Conservation (phyloP, 2,329 filamentous ascomycete genomes). For the Arthroderma sp. region DNA sequence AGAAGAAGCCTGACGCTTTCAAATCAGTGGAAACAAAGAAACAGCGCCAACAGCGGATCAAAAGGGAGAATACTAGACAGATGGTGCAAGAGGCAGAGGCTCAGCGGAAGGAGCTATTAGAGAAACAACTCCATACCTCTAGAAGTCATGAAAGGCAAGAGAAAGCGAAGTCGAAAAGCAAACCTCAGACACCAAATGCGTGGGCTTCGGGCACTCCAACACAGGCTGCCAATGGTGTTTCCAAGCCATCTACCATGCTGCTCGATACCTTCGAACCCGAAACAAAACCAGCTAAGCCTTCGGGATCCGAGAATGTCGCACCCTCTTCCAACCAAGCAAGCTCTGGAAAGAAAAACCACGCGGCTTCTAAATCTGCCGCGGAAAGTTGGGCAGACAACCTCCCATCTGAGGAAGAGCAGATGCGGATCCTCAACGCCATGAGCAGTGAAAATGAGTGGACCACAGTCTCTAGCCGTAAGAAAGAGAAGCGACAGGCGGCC, state of each 20-base stretch:
- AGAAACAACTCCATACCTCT: conserved; percentile 71
- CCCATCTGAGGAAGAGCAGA: conserved; percentile 49
- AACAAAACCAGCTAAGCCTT: conserved; percentile 7
- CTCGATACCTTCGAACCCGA: conserved; percentile 32
- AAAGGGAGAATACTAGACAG: conserved; percentile 67
- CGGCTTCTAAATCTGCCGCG: conserved; percentile 12
- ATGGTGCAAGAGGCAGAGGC: conserved; percentile 65
- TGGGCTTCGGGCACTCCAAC: conserved; percentile 32
- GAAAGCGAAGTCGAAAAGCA: conserved; percentile 30
- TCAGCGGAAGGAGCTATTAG: conserved; percentile 59
- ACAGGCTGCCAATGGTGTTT: conserved; percentile 13
- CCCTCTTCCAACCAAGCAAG: not conserved
- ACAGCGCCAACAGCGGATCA: conserved; percentile 82
- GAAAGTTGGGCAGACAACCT: conserved; percentile 36
- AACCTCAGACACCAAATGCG: conserved; percentile 36
- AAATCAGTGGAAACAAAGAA: conserved; percentile 78
- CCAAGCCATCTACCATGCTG: conserved; percentile 13
- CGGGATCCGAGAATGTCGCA: not conserved
- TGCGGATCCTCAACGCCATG: conserved; percentile 37
- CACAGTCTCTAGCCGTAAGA: conserved; percentile 46
- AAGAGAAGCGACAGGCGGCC: conserved; percentile 37
- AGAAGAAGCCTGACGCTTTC: conserved; percentile 48
- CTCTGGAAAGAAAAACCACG: not conserved
- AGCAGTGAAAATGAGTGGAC: conserved; percentile 45
- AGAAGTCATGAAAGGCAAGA: conserved; percentile 78